phyloP scores from a whole-genome alignment of 2,329 filamentous ascomycete species.

The Diaporthe sp. region DNA sequence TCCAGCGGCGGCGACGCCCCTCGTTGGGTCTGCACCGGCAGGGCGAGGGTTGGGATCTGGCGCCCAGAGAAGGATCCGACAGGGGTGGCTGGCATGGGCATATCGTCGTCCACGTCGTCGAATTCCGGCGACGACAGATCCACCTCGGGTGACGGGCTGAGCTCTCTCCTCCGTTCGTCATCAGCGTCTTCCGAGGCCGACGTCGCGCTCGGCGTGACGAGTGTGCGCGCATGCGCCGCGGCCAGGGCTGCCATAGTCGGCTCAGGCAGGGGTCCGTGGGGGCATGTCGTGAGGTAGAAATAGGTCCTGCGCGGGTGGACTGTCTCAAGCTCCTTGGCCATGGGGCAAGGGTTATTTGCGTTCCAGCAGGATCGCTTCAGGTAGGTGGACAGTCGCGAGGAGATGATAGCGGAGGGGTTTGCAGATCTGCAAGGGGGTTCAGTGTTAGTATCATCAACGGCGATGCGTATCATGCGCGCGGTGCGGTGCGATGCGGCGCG shows the following conservation, averaged over 20 bases:
- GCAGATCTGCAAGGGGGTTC: conserved; percentile 76
- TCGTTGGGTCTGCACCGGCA: conserved; percentile 71
- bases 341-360: conserved; percentile 81
- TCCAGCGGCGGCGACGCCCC: conserved; percentile 91
- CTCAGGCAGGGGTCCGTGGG: conserved; percentile 84
- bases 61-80: conserved; percentile 72
- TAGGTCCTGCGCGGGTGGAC: conserved; percentile 95
- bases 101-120: conserved; percentile 77
- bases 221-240: conserved; percentile 66
- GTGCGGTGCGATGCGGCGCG: conserved; percentile 23
- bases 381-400: conserved; percentile 89
- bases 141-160: conserved; percentile 93
- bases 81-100: conserved; percentile 70
- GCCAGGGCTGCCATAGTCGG: conserved; percentile 64
- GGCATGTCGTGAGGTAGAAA: conserved; percentile 93
- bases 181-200: conserved; percentile 79
- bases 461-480: conserved; percentile 37
- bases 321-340: conserved; percentile 92
- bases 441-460: conserved; percentile 44
- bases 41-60: conserved; percentile 40
- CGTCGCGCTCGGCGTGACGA: conserved; percentile 81
- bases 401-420: conserved; percentile 95
- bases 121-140: conserved; percentile 90
- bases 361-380: conserved; percentile 89
- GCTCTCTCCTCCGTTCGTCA: conserved; percentile 72